Evolutionary conservation across 2,329 filamentous ascomycete species (phyloP), one percentile per base, ranked within the genome.

Genomic region (Pseudopyrenochaeta lycopersici): DNA sequence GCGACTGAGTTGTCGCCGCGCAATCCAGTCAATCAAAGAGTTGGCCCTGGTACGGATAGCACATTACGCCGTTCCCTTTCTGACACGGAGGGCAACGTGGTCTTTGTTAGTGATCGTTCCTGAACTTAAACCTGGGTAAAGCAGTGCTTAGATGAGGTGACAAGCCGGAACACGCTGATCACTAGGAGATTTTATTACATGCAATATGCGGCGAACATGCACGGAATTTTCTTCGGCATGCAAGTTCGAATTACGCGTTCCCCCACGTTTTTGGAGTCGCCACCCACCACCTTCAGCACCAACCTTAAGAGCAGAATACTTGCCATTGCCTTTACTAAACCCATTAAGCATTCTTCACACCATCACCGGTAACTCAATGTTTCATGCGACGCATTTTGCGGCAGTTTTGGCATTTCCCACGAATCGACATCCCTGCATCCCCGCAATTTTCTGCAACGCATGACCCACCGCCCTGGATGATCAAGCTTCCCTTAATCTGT

Each of bases 401-500:
- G 46, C 27, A 47, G 36, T 38, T 33, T 42, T 50, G 44, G 33
- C 35, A 30, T 27, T 29, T 56, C 50, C 48, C 58, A 54, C 62
- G 52, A 62, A 63, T 63, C n/a, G 48, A 5, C 15, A 51, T 29
- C 55, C 56, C 32, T 58, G 56, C 35, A 43, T 54, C 56, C 53
- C 58, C 62, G 55, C 63, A 55, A 55, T 39, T 44, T 18, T 46
- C 23, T 15, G 44, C 36, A 38, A 40, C 45, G 45, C 45, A 47
- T 54, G 56, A 56, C 49, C 52, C 54, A 50, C 45, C 39, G 50
- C 35, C 27, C 45, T 18, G 45, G 50, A 48, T 18, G 38, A 43
- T 51, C 39, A 54, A 51, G 54, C 54, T 51, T 49, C 52, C 58
- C 56, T 59, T 59, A 64, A 68, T 70, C 55, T 62, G 45, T 40